Evolutionary conservation across 2,329 filamentous ascomycete species (phyloP).

Genomic region (Nannizzia gypsea): DNA sequence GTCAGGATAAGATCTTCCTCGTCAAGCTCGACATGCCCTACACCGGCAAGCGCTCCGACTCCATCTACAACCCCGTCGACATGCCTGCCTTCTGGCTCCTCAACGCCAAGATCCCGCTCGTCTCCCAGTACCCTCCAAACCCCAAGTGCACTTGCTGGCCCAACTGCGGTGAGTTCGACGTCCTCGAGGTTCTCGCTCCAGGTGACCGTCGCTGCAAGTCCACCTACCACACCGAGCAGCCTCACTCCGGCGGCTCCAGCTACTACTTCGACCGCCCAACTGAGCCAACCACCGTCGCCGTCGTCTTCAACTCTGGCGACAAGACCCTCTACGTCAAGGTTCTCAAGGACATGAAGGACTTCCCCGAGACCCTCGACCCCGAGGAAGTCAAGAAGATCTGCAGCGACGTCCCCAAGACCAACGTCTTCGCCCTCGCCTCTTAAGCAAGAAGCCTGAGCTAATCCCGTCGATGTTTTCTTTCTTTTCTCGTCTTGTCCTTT

Average conservation of each 20-base stretch:
- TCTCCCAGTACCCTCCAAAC: slow-evolving; percentile 51
- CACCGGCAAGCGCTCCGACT: slow-evolving; percentile 40
- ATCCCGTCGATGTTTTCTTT: background rate
- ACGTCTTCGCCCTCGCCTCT: slow-evolving; percentile 11
- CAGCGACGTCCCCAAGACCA: slow-evolving; percentile 6
- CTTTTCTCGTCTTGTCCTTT: background rate
- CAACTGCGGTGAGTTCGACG: slow-evolving; percentile 64
- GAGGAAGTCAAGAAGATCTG: slow-evolving; percentile 10
- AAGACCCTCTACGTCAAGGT: slow-evolving; percentile 47
- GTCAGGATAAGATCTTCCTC: slow-evolving; percentile 59
- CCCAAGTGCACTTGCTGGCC: slow-evolving; percentile 60
- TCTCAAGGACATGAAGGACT: slow-evolving; percentile 28
- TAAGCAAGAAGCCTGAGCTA: slow-evolving; percentile 3
- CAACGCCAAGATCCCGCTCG: slow-evolving; percentile 60
- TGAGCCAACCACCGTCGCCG: slow-evolving; percentile 50
- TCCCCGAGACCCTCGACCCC: slow-evolving; percentile 10
- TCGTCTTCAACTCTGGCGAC: slow-evolving; percentile 46
- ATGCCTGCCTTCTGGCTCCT: slow-evolving; percentile 68
- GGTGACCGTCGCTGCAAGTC: slow-evolving; percentile 58
- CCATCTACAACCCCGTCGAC: slow-evolving; percentile 60
- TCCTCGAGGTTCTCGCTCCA: slow-evolving; percentile 57
- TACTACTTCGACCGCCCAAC: slow-evolving; percentile 61
- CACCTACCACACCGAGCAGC: slow-evolving; percentile 49
- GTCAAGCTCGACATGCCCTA: slow-evolving; percentile 62
- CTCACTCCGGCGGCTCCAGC: slow-evolving; percentile 49